phyloP scores from a whole-genome alignment of 805 yeast genomes.

The Suhomyces sp. region DNA sequence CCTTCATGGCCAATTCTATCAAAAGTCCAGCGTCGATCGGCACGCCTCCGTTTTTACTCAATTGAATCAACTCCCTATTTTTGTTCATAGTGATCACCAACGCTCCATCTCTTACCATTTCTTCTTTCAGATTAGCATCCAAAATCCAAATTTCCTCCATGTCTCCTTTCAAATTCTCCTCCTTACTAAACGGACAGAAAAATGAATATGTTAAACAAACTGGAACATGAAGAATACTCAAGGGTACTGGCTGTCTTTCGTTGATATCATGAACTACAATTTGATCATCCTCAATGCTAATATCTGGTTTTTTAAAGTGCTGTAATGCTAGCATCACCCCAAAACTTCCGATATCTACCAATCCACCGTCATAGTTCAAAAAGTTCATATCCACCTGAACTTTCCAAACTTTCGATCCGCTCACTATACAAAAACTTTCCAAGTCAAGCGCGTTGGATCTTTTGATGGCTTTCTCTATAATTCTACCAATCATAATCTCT shows the following conservation, averaged over 20 bases:
- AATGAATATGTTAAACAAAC: conserved; percentile 87
- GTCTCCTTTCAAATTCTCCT: conserved; percentile 66
- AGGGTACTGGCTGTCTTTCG: conserved; percentile 84
- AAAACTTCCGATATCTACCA: conserved; percentile 84
- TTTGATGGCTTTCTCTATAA: conserved; percentile 88
- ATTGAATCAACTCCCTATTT: conserved; percentile 87
- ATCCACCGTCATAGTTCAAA: conserved; percentile 87
- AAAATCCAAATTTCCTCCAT: conserved; percentile 59
- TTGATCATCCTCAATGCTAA: conserved; percentile 57
- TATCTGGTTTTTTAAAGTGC: conserved; percentile 83
- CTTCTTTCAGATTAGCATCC: conserved; percentile 80
- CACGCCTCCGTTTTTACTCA: conserved; percentile 86
- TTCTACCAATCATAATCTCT: conserved; percentile 74
- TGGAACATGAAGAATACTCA: conserved; percentile 85
- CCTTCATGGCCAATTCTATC: conserved; percentile 65
- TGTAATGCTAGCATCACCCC: conserved; percentile 85
- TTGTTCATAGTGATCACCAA: conserved; percentile 85
- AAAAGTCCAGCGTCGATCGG: conserved; percentile 71
- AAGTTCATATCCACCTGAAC: conserved; percentile 88
- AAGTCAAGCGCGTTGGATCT: conserved; percentile 88
- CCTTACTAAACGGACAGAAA: conserved; percentile 63
- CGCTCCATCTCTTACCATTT: conserved; percentile 68
- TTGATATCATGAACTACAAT: conserved; percentile 65
- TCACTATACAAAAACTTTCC: conserved; percentile 85
- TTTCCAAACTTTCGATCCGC: conserved; percentile 90